Evolutionary conservation across 768 basidiomycete genomes (phyloP).

Genomic region (Chalciporus sphaerocephalus): DNA sequence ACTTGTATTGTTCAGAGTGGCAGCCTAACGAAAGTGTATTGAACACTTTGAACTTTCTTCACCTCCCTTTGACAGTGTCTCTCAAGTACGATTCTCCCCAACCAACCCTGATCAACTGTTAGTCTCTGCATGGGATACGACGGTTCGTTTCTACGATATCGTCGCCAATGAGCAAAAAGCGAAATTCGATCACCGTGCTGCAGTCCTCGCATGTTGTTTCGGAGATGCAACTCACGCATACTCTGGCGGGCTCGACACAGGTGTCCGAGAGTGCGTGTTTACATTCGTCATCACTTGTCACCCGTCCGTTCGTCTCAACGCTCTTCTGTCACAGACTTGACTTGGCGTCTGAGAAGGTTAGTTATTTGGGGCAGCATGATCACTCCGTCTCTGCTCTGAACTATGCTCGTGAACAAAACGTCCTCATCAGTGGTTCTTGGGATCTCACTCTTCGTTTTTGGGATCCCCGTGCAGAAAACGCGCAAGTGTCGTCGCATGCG

Average conservation of each 20-base stretch:
- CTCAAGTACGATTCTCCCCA: slow-evolving; percentile 77
- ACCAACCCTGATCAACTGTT: slow-evolving; percentile 73
- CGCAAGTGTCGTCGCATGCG: slow-evolving; percentile 53
- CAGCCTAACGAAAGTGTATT: neutral
- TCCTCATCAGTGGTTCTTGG: slow-evolving; percentile 86
- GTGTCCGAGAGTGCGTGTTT: slow-evolving; percentile 62
- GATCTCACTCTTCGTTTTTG: slow-evolving; percentile 85
- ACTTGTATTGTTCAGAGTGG: neutral
- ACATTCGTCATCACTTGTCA: neutral
- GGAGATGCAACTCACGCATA: slow-evolving; percentile 61
- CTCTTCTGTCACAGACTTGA: slow-evolving; percentile 58
- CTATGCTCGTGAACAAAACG: slow-evolving; percentile 58
- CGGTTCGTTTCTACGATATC: slow-evolving; percentile 55
- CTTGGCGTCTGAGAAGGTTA: slow-evolving; percentile 64
- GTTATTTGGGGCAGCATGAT: slow-evolving; percentile 74
- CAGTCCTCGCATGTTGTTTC: slow-evolving; percentile 82
- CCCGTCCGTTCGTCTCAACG: slow-evolving; percentile 1
- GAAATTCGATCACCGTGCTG: slow-evolving; percentile 87
- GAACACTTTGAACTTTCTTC: slow-evolving; percentile 48
- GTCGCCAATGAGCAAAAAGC: slow-evolving; percentile 58
- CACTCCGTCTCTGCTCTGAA: slow-evolving; percentile 77
- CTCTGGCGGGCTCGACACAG: slow-evolving; percentile 84
- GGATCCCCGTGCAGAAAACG: slow-evolving; percentile 64
- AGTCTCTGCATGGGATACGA: slow-evolving; percentile 88
- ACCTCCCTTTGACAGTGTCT: slow-evolving; percentile 83